Evolutionary conservation across 1,284 basidiomycete genomes (phyloP), one percentile per base, ranked within the genome.

Genomic region (Prillingera fragicola): DNA sequence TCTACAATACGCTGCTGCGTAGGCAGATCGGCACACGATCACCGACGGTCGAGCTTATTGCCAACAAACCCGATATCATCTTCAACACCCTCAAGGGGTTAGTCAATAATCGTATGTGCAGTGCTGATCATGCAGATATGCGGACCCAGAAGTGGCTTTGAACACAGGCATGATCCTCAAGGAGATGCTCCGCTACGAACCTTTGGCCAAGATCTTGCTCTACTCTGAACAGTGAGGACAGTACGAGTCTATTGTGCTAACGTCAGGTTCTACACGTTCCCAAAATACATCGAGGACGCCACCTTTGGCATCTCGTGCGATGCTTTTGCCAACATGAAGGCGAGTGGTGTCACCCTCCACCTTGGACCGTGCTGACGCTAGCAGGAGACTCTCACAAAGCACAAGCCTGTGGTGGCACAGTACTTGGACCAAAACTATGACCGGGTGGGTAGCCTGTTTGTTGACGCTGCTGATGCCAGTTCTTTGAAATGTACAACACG

Each of bases 271-370:
- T 98, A 97, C 76, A 85, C 82, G 49, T 99, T 94, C 72, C 89
- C 92, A 8, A 82, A 89, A 62, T 94, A 94, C 72, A 97, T 99
- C 57, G 95, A 98, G 73, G 86, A 85, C 40, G 94, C 92, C 3
- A 96, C 94, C 18, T 98, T 98, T 65, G 94, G 94, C 8, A 88
- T 97, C 52, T 95, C 92, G 0, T 97, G 94, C 59, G 95, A 98
- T 67, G 94, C 94, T 5, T 95, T 95, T 62, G 84, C 86, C 24
- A 97, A 95, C 69, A 80, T 98, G 67, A 97, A 96, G 64, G 76
- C 75, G 29, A 24, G 68, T 40, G 37, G 27, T 29, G n/a, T 39
- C 38, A 39, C 38, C 12, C 23, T 39, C 34, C 19, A n/a, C 13
- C 3, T 23, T 33, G 25, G 13, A 12, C 31, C 24, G 5, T 13